Conservation (phyloP, 495 filamentous ascomycete species). For the Penicillium fimorum region DNA sequence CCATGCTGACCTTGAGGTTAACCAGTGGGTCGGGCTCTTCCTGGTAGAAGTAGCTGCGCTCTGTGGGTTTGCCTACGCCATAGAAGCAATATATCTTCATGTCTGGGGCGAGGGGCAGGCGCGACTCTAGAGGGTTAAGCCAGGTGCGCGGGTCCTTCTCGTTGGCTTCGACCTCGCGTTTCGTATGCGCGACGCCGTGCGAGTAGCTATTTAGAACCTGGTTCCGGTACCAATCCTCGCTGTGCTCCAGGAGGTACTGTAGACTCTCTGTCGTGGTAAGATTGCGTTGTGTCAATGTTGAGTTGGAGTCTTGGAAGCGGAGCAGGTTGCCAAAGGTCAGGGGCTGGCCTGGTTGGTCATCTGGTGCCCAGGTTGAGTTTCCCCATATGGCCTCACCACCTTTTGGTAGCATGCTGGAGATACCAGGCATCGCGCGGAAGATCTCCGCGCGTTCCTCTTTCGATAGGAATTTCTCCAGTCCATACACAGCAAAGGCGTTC, state of each 20-base stretch:
- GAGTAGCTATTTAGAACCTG: slow-evolving; percentile 75
- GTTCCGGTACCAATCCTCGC: slow-evolving; percentile 81
- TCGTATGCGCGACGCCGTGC: slow-evolving; percentile 81
- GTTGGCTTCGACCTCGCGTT: slow-evolving; percentile 80
- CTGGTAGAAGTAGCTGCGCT: slow-evolving; percentile 88
- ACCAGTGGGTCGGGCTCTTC: slow-evolving; percentile 62
- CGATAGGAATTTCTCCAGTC: slow-evolving; percentile 90
- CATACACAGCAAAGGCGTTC: slow-evolving; percentile 96
- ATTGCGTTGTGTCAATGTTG: slow-evolving; percentile 63
- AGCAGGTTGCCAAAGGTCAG: slow-evolving; percentile 77
- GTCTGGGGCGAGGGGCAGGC: slow-evolving; percentile 82
- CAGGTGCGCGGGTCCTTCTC: slow-evolving; percentile 79
- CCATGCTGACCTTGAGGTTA: slow-evolving; percentile 83
- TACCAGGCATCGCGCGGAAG: slow-evolving; percentile 94
- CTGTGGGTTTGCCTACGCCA: slow-evolving; percentile 86
- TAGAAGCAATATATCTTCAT: slow-evolving; percentile 99
- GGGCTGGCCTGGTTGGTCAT: slow-evolving; percentile 72
- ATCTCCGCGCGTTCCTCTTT: slow-evolving; percentile 89
- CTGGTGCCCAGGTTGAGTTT: slow-evolving; percentile 83
- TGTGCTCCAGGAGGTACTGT: slow-evolving; percentile 70
- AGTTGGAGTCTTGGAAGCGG: slow-evolving; percentile 75
- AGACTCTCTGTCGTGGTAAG: slow-evolving; percentile 77
- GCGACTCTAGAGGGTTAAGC: slow-evolving; percentile 91
- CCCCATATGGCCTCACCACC: slow-evolving; percentile 95
- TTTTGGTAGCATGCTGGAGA: slow-evolving; percentile 95